Conservation (phyloP, 2,329 filamentous ascomycete genomes). For the Neoarthrinium moseri region DNA sequence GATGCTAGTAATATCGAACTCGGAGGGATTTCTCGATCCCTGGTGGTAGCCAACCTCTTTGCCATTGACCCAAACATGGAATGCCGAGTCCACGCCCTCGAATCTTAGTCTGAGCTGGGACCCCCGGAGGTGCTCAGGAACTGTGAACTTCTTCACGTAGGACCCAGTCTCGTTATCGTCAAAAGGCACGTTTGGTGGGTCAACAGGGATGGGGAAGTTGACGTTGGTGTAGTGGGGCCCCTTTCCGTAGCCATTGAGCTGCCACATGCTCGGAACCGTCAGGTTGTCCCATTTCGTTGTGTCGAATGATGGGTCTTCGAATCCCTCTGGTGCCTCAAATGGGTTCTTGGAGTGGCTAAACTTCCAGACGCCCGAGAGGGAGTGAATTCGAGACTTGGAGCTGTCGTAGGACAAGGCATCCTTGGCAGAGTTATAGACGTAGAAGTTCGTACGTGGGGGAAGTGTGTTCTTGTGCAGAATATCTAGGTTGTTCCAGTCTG, state of each 20-base stretch:
- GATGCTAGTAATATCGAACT: constrained; percentile 58
- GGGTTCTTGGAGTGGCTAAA: constrained; percentile 42
- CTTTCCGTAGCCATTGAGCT: constrained; percentile 63
- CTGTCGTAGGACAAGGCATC: constrained; percentile 45
- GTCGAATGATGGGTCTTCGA: constrained; percentile 26
- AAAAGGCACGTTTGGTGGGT: constrained; percentile 55
- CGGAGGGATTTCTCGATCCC: constrained; percentile 59
- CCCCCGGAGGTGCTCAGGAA: constrained; percentile 35
- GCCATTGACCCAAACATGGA: constrained; percentile 62
- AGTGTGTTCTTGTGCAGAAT: constrained; percentile 58
- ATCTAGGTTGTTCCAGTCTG: constrained; percentile 60
- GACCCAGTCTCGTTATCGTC: constrained; percentile 54
- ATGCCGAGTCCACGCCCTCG: constrained; percentile 62
- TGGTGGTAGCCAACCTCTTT: constrained; percentile 60
- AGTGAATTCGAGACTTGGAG: constrained; percentile 31
- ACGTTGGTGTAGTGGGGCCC: constrained; percentile 70
- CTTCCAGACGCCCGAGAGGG: constrained; percentile 48
- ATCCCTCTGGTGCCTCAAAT: constrained; percentile 33
- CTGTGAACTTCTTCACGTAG: constrained; percentile 48
- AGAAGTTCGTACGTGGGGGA: constrained; percentile 54
- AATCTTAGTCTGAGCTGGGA: constrained; percentile 56
- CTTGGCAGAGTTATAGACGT: constrained; percentile 44
- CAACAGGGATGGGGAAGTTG: constrained; percentile 63
- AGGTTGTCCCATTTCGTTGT: constrained; percentile 48
- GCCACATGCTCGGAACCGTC: constrained; percentile 68